A percentile compares a stretch with the other conserved stretches of the same genome.
phyloP scores from a whole-genome alignment of 129 eudicot genomes.

The Rutidosis leptorrhynchoides region DNA sequence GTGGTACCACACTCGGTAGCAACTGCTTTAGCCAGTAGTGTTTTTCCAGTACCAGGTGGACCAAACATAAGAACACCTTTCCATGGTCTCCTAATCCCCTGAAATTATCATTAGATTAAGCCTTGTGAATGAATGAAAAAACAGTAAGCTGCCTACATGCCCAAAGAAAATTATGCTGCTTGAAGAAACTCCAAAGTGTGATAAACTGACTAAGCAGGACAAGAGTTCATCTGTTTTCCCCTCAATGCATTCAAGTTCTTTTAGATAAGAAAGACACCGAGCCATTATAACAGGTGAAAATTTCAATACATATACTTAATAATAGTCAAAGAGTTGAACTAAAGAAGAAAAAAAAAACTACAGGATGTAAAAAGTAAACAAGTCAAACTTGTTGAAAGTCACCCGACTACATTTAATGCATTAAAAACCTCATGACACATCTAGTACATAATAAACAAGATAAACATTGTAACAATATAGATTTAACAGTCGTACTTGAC shows the following conservation, averaged over 20 bases:
- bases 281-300: background rate
- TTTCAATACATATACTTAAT: background rate
- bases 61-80: slow-evolving; percentile 99
- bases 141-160: background rate
- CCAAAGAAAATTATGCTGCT: background rate
- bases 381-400: background rate
- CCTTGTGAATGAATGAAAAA: background rate
- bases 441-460: background rate
- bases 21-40: slow-evolving; percentile 96
- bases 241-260: background rate
- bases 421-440: background rate
- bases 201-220: slow-evolving; percentile 3
- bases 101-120: slow-evolving; percentile 26
- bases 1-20: slow-evolving; percentile 99
- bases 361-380: background rate
- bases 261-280: background rate
- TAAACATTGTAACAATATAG: background rate
- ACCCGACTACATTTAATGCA: background rate
- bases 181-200: background rate
- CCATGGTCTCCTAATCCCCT: slow-evolving; percentile 99
- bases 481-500: background rate
- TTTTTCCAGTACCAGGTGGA: slow-evolving; percentile 99
- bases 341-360: background rate
- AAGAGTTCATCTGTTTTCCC: background rate
- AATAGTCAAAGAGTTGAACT: background rate